phyloP scores from a whole-genome alignment of 192 early-diverging fungal genomes.

The Podila horticola region DNA sequence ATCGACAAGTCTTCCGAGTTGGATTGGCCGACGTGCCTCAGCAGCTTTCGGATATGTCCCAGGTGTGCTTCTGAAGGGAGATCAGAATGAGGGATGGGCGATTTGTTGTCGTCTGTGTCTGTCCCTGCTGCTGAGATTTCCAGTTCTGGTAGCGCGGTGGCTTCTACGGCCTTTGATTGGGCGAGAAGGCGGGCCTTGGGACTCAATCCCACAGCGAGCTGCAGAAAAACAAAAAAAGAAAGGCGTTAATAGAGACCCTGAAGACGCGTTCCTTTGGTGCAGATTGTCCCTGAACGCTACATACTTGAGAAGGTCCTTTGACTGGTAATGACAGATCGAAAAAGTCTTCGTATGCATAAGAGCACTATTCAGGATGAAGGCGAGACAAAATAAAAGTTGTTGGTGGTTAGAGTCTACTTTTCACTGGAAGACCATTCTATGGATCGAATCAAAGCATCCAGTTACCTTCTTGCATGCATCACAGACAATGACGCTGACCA shows the following conservation, averaged over 20 bases:
- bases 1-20: conserved; percentile 41
- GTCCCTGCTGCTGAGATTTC: neutral
- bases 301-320: conserved; percentile 16
- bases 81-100: conserved; percentile 14
- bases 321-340: conserved; percentile 71
- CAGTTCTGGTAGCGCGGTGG: neutral
- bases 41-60: conserved; percentile 29
- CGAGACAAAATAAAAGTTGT: neutral
- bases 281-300: neutral
- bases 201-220: conserved; percentile 1
- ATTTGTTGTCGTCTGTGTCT: neutral
- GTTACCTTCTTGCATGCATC: conserved; percentile 66
- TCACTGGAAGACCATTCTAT: neutral
- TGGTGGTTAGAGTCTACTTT: neutral
- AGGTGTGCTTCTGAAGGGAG: conserved; percentile 25
- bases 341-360: conserved; percentile 71
- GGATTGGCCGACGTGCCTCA: conserved; percentile 20
- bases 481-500: conserved; percentile 79
- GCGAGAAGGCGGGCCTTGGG: conserved; percentile 22
- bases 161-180: neutral
- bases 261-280: too few relatives aligned
- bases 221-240: neutral
- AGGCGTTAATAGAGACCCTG: neutral
- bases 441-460: neutral
- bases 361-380: conserved; percentile 32